Percentiles rank a stretch among this genome's conserved stretches.
Conservation (phyloP, 352 stramenopile species). For the Phytophthora boehmeriae region DNA sequence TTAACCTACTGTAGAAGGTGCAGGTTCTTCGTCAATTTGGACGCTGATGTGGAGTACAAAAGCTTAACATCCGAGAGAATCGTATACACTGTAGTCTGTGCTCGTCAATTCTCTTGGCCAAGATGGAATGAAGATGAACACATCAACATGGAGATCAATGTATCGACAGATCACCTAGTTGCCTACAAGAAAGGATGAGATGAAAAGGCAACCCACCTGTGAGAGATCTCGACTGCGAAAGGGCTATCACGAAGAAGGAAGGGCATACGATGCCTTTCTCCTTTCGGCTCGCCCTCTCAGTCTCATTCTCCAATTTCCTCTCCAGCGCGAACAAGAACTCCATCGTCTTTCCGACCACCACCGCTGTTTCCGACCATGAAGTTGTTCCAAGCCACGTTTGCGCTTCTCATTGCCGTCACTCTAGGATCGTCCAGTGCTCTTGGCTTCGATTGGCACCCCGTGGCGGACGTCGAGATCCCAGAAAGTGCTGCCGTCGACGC, state of each 20-base stretch:
- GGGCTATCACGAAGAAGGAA: neutral
- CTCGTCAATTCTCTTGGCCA: neutral
- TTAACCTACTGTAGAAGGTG: too few species aligned
- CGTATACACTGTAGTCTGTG: neutral
- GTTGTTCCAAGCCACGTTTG: conserved; percentile 27
- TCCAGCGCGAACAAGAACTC: conserved; percentile 1
- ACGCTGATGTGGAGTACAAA: too few species aligned
- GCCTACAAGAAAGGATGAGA: neutral
- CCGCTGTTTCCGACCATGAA: conserved; percentile 28
- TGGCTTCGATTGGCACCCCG: conserved; percentile 32
- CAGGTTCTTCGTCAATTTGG: too few species aligned
- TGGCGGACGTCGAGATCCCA: conserved; percentile 32
- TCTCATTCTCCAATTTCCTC: conserved; percentile 43
- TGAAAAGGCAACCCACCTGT: too few species aligned
- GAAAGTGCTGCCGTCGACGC: conserved; percentile 13
- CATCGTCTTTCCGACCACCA: neutral
- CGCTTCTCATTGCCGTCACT: conserved; percentile 20
- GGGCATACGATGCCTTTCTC: conserved; percentile 6
- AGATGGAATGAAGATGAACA: neutral
- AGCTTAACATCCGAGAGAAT: neutral
- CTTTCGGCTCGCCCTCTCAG: neutral
- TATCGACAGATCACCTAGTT: too few species aligned
- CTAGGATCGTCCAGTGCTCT: conserved; percentile 18
- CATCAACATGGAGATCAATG: neutral
- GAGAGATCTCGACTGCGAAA: too few species aligned